Base-by-base conservation (phyloP, 148 eudicot genomes). In the Rhododendron kiyosumense region DNA sequence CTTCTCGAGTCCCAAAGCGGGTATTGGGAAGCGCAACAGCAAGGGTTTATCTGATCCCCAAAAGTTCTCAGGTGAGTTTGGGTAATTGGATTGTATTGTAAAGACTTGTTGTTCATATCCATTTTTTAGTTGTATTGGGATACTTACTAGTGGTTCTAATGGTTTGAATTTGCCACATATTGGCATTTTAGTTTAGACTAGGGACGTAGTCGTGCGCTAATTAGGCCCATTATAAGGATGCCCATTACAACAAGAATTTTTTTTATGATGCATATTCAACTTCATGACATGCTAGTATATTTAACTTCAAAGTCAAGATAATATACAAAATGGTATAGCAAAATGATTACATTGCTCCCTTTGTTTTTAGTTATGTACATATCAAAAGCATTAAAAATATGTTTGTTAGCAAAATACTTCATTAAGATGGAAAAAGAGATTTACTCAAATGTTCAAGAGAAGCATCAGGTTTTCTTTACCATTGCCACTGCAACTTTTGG, bases 1-100 rank as follows among this genome's bases (percentile, higher is more conserved):
- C 28, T 80, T 86, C 10, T 80, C 80, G 3, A 92, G 88, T 84
- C 67, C 85, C 15, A 85, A 85, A 43, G 86, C 86, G 3, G 81
- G 49, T 5, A 79, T 88, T 38, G 81, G 83, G 74, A 26, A 67
- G 74, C 0, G 32, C 74, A 67, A 26, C 12, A 67, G 74, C 74
- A 26, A 67, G 74, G 74, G 74, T 26, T 67, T 26, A 8, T 67
- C 74, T 26, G 74, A 67, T 67, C 15, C 34, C 74, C 32, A 67
- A 26, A 67, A 67, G 32, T 67, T 67, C 74, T 67, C 74, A 26
- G 74, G 71, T 63, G 12, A 63, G 71, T 63, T 24, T 7, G 71
- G 1, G 71, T 63, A 63, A 63, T 85, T 52, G 38, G 49, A 9
- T 83, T 81, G 22, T 91, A 89, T 84, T 18, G 22, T 54, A 14